phyloP scores from a whole-genome alignment of 2,329 filamentous ascomycete species.

The Dactylella cylindrospora region DNA sequence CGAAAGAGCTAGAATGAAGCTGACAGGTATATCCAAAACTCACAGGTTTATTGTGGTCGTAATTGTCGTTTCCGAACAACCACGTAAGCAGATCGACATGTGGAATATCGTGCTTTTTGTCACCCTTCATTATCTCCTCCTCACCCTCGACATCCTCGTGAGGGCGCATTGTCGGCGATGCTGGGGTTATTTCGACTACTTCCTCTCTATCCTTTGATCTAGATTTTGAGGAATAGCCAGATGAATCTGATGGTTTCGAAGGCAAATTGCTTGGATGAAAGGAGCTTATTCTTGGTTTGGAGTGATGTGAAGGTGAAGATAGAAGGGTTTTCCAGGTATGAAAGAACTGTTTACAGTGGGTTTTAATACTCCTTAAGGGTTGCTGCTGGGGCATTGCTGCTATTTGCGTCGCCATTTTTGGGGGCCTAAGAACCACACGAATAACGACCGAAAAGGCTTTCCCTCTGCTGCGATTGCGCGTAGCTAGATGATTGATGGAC shows the following conservation, averaged over 20 bases:
- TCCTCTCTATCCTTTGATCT: background rate
- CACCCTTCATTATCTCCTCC: conserved; percentile 28
- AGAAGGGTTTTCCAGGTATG: conserved; percentile 1
- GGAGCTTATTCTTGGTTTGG: background rate
- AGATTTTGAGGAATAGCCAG: background rate
- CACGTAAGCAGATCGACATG: conserved; percentile 58
- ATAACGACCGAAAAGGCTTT: too few relatives aligned
- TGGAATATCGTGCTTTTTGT: conserved; percentile 45
- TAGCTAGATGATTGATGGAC: too few relatives aligned
- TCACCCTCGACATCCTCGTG: conserved; percentile 8
- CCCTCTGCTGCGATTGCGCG: too few relatives aligned
- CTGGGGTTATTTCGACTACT: background rate
- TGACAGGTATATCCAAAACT: conserved; percentile 13
- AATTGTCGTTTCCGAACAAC: conserved; percentile 58
- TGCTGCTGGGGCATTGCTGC: too few relatives aligned
- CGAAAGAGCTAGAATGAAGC: too few relatives aligned
- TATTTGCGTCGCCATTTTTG: too few relatives aligned
- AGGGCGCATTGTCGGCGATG: conserved; percentile 2
- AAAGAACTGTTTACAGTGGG: background rate
- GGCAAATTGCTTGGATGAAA: background rate
- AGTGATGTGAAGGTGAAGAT: background rate
- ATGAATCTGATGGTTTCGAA: background rate
- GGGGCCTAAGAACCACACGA: too few relatives aligned
- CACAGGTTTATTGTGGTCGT: conserved; percentile 58
- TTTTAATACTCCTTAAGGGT: too few relatives aligned